Evolutionary conservation across 1,284 basidiomycete species (phyloP), one percentile per base, ranked within the genome.

Genomic region (Cryptococcus sp.): DNA sequence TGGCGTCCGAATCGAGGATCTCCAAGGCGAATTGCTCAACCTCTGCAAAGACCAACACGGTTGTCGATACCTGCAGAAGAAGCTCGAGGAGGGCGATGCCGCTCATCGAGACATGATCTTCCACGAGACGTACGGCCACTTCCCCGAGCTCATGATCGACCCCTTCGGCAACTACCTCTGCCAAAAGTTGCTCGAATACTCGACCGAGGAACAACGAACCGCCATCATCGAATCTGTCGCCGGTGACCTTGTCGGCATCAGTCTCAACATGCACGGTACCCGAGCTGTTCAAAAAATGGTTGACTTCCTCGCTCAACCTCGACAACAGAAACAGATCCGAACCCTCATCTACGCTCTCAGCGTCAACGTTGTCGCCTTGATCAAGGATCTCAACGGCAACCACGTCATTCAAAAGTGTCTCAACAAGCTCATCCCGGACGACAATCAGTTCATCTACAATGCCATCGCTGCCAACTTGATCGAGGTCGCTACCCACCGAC

Each of bases 251-350:
- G 95, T 99, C 62, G 91, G 87, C 65, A 98, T 99, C 69, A 97
- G 92, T 38, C 79, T 99, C 62, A 99, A 98, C 76, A 99, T 99
- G 95, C 95, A 99, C 74, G 95, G 95, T 35, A 99, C 95, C 33
- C 84, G 95, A 52, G 95, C 95, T 23, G 95, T 98, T 47, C 95
- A 99, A 77, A 98, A 98, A 79, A 98, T 97, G 92, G 97, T 99
- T 60, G 95, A 99, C 75, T 98, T 97, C 77, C 77, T 99, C 65
- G 93, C 91, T n/a, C 91, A 88, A 51, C 84, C 88, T 62, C 80
- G 92, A 66, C 89, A 92, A 84, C 62, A 68, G 32, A 71, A 71
- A 74, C 90, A 98, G 83, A 97, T 98, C 63, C 88, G 93, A 70
- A 90, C 91, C 40, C 91, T 98, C 75, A 98, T 98, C 68, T 80